Evolutionary conservation across 306 rosid species (phyloP).

Genomic region (Sechiopsis laciniata): DNA sequence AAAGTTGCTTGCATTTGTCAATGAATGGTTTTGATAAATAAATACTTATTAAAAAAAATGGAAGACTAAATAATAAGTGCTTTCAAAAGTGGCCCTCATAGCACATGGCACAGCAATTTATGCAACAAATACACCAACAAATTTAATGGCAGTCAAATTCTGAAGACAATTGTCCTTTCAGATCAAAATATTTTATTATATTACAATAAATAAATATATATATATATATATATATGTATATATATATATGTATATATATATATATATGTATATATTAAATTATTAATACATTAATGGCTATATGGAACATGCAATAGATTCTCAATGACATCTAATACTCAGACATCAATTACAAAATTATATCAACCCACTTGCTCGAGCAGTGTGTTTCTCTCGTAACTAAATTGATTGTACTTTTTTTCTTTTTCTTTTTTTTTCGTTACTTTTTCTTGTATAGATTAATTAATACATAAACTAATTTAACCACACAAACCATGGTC

Average conservation of each 20-base stretch:
- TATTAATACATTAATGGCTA: not conserved
- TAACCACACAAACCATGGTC: too few species aligned
- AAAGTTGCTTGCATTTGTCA: not conserved
- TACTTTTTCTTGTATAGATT: too few species aligned
- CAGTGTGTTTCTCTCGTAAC: not conserved
- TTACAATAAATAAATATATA: too few species aligned
- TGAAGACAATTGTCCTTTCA: conserved; percentile 15
- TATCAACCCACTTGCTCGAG: not conserved
- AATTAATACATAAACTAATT: too few species aligned
- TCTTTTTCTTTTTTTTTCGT: too few species aligned
- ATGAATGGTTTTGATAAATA: too few species aligned
- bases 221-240: not conserved
- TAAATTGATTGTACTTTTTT: not conserved
- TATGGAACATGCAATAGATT: conserved; percentile 3
- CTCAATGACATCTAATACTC: not conserved
- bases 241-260: not conserved
- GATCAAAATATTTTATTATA: not conserved
- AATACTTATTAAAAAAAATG: too few species aligned
- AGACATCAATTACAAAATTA: not conserved
- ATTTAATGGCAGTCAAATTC: conserved; percentile 7
- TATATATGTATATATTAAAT: not conserved
- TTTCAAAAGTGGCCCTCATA: not conserved
- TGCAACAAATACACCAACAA: not conserved
- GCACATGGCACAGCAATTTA: conserved; percentile 1
- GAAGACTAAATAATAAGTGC: not conserved